These are phyloP conservation scores for Chrysanthemum lavandulifolium DNA, from an alignment of 129 eudicot genomes.

Conservation along the genomic window DNA sequence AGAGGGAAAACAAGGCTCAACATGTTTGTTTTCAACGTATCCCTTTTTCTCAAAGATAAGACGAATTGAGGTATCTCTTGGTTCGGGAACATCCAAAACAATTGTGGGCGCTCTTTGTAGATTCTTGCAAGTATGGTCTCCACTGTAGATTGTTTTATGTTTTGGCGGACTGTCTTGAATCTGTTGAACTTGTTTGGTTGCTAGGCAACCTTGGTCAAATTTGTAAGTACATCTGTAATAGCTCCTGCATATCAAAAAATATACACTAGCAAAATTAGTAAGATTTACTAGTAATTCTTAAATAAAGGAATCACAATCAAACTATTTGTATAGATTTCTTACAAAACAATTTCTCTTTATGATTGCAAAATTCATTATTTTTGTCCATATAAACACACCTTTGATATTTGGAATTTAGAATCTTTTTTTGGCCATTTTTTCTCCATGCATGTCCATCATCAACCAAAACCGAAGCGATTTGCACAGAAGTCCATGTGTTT, in stretches of 20 bases:
- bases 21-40: too few relatives aligned
- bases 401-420: conserved; percentile 46
- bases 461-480: conserved; percentile 21
- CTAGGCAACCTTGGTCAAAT: conserved; percentile 43
- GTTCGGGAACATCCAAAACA: conserved; percentile 21
- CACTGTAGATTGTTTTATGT: conserved; percentile 34
- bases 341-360: too few relatives aligned
- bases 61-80: conserved; percentile 31
- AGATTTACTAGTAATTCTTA: neutral
- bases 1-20: neutral
- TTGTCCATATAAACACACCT: conserved; percentile 29
- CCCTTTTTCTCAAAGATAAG: conserved; percentile 28
- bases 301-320: too few relatives aligned
- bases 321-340: too few relatives aligned
- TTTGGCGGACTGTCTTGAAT: conserved; percentile 27
- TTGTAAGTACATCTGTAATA: conserved; percentile 57
- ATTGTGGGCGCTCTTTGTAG: conserved; percentile 21
- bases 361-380: neutral
- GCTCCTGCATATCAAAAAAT: conserved; percentile 34
- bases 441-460: conserved; percentile 79
- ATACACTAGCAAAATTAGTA: neutral
- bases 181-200: conserved; percentile 48
- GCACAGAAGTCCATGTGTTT: conserved; percentile 35
- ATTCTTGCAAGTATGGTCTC: conserved; percentile 41
- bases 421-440: conserved; percentile 69